A percentile compares a stretch with the other conserved stretches of the same genome.
Conservation (phyloP, 2,329 filamentous ascomycete species). For the Aspergillus ustus region DNA sequence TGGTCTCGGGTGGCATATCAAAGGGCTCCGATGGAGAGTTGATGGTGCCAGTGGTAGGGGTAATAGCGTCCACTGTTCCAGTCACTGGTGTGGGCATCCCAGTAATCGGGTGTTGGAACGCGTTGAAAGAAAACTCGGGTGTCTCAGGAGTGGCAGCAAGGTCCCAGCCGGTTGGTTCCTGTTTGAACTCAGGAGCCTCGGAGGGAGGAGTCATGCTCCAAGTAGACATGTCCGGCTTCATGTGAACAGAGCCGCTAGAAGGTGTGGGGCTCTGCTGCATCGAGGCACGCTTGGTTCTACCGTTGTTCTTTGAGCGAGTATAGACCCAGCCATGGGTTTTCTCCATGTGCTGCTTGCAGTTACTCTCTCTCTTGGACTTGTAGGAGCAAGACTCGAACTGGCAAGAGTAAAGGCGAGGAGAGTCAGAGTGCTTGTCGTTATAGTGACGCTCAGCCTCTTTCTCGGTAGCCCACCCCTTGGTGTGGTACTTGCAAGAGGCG, state of each 20-base stretch:
- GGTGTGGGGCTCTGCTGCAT: constrained; percentile 17
- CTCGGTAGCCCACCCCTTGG: constrained; percentile 92
- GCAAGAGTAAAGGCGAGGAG: constrained; percentile 83
- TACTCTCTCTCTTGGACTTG: constrained; percentile 92
- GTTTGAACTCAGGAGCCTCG: constrained; percentile 13
- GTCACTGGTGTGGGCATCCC: constrained; percentile 13
- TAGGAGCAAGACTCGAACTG: constrained; percentile 83
- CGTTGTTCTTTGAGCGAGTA: constrained; percentile 88
- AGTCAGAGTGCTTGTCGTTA: constrained; percentile 90
- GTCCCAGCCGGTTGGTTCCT: constrained; percentile 12
- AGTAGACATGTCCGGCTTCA: constrained; percentile 9
- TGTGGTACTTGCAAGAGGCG: constrained; percentile 83
- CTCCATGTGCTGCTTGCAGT: constrained; percentile 99
- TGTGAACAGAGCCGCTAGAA: constrained; percentile 11
- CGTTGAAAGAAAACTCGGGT: constrained; percentile 17
- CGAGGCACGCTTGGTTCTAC: constrained; percentile 52
- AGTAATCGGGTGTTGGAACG: constrained; percentile 13
- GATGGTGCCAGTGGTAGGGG: constrained; percentile 16
- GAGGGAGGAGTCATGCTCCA: constrained; percentile 17
- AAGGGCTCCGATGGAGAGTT: constrained; percentile 18
- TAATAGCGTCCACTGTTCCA: constrained; percentile 14
- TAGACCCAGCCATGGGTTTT: constrained; percentile 93
- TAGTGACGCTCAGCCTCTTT: constrained; percentile 96
- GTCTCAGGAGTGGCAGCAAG: constrained; percentile 13
- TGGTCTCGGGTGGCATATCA: constrained; percentile 11